A percentile compares a stretch with the other conserved stretches of the same genome.
Conservation (phyloP, 2,329 filamentous ascomycete genomes). For the Sclerotinia borealis region DNA sequence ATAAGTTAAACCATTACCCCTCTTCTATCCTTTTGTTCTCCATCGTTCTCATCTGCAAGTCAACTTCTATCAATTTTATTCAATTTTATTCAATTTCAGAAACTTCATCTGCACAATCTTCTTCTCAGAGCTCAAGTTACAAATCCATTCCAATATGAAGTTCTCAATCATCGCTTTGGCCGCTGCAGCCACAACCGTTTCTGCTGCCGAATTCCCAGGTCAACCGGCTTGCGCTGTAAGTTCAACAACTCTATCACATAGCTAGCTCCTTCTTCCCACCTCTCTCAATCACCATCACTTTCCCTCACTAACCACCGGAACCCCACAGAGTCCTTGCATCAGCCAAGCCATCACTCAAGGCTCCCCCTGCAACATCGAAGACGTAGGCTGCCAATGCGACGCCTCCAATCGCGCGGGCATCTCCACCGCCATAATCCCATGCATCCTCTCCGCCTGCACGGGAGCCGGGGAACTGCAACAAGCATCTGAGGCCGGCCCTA, state of each 20-base stretch:
- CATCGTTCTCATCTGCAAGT: not conserved
- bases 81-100: not conserved
- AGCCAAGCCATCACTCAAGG: not conserved
- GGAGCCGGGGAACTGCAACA: not conserved
- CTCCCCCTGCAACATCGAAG: constrained; percentile 1
- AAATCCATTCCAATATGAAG: not conserved
- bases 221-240: constrained; percentile 1
- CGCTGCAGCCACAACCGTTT: not conserved
- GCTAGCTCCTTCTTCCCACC: not conserved
- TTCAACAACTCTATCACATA: not conserved
- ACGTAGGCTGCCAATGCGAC: not conserved
- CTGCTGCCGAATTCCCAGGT: not conserved
- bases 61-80: not conserved
- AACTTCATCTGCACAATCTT: not conserved
- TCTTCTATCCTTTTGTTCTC: constrained; percentile 3
- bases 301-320: not conserved
- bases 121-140: not conserved
- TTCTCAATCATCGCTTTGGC: not conserved
- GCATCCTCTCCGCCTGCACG: not conserved
- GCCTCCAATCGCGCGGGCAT: not conserved
- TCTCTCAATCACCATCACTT: not conserved
- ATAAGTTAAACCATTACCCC: not conserved
- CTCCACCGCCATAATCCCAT: not conserved
- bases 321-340: not conserved
- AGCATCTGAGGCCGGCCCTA: not conserved